Evolutionary conservation across 805 yeast genomes (phyloP), one percentile per base, ranked within the genome.

Genomic region (Wickerhamomyces alni): DNA sequence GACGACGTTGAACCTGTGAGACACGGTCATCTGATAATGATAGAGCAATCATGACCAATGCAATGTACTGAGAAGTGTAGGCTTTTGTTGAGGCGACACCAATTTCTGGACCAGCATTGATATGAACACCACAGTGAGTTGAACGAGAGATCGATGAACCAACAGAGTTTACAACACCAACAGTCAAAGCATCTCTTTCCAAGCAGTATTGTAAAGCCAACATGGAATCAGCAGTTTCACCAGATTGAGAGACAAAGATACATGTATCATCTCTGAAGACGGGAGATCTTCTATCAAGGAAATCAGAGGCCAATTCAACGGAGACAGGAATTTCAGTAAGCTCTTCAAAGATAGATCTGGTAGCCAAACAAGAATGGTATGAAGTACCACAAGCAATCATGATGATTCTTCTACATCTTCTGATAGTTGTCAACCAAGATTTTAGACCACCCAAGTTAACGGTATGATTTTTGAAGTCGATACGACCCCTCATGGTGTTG

Each of bases 321-420:
- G 85, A 69, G 7, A 88, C 96, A 7, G 97, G 97, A 44, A 88
- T 84, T 59, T 91, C 98, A 25, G 96, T 87, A 56, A 93, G 74
- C 62, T 93, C 99, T 67, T 93, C 99, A 61, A 93, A 89, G 48
- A 88, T 82, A 13, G 96, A 85, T 66, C 99, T 80, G 17, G 96
- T 91, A 17, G 99, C 99, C 60, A 93, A 68, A 71, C 99, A 93
- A 15, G 99, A 93, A 67, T 93, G 99, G 62, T 89, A 93, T 0
- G 99, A 93, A 7, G 99, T 93, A 69, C 99, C 99, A 69, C 99
- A 93, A 2, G 99, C 99, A 67, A 93, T 86, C 98, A 93, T 93
- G 44, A 89, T 86, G 55, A 93, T 75, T 66, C 99, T 80, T 67
- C 97, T 80, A 54, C 96, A 88, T 58, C 96, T 80, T 67, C 98